Conservation (phyloP, 2,329 filamentous ascomycete genomes). For the Corinectria fuckeliana region DNA sequence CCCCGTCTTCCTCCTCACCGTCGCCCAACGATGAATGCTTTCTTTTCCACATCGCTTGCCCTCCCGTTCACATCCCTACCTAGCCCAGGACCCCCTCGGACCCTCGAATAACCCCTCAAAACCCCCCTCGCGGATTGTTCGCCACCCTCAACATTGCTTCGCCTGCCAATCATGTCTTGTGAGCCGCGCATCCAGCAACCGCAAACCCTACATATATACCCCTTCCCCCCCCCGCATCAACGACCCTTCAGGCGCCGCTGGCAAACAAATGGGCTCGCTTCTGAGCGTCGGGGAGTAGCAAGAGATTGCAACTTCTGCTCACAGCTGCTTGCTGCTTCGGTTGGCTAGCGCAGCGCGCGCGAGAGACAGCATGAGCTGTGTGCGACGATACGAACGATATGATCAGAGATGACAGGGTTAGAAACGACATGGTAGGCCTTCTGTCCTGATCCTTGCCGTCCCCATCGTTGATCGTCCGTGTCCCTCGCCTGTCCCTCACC, state of each 20-base stretch:
- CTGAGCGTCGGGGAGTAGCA: constrained; percentile 21
- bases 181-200: neutral
- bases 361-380: constrained; percentile 4
- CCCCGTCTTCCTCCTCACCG: constrained; percentile 1
- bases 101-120: too few relatives aligned
- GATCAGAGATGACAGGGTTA: too few relatives aligned
- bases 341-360: neutral
- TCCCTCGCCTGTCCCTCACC: constrained; percentile 19
- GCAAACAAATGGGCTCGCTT: constrained; percentile 31
- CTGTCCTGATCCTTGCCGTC: constrained; percentile 18
- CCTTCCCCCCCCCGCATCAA: neutral
- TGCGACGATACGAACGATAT: too few relatives aligned
- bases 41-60: constrained; percentile 6
- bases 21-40: neutral
- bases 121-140: too few relatives aligned
- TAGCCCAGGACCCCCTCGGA: neutral
- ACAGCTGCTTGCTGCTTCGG: constrained; percentile 8
- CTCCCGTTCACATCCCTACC: neutral
- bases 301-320: constrained; percentile 11
- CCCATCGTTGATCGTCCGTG: constrained; percentile 27
- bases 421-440: constrained; percentile 29
- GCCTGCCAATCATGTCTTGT: neutral
- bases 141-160: neutral
- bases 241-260: constrained; percentile 5
- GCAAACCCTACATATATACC: constrained; percentile 10